Evolutionary conservation across 768 basidiomycete genomes (phyloP), one percentile per base, ranked within the genome.

Genomic region (Russula virescens): DNA sequence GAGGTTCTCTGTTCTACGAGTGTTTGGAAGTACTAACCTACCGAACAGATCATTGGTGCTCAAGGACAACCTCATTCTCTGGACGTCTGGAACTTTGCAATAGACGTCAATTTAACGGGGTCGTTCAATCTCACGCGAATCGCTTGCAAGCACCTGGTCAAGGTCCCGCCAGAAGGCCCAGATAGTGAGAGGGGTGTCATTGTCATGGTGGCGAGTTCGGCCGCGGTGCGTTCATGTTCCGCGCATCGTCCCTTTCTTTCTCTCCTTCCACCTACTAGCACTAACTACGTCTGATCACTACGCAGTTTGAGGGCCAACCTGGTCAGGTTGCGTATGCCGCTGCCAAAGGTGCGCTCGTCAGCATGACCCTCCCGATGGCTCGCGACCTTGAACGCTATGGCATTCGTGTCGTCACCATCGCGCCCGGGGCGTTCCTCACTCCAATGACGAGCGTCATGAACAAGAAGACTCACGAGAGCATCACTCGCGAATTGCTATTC

Each of bases 281-380:
- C 34, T 60, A 21, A 54, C 5, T 49, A 31, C 31, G 8, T 31
- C 8, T 18, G 1, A 2, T 54, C 19, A 2, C 48, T 6, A 14
- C 28, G 28, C 26, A 84, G 83, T 84, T 76, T 62, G 79, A 83
- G 70, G 82, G 81, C 6, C 81, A 83, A 62, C 78, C 82, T 2
- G 83, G 83, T 2, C 84, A 85, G 65, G 75, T 77, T 0, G 83
- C 82, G 0, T 86, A 86, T 66, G 71, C 81, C 1, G 81, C 81
- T 3, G 75, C 77, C 1, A 86, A 86, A 70, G 84, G 83, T 51
- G 84, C 80, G 0, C 64, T 86, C 4, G 72, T 74, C 23, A 81
- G 83, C 1, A 80, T 86, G 80, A 80, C 82, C 1, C 75, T 86
- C 3, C 84, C 84, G 1, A 79, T 85, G 77, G 81, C 84, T 4